Evolutionary conservation across 352 stramenopile genomes (phyloP), one percentile per base, ranked within the genome.

Genomic region (Phytophthora aleatoria): DNA sequence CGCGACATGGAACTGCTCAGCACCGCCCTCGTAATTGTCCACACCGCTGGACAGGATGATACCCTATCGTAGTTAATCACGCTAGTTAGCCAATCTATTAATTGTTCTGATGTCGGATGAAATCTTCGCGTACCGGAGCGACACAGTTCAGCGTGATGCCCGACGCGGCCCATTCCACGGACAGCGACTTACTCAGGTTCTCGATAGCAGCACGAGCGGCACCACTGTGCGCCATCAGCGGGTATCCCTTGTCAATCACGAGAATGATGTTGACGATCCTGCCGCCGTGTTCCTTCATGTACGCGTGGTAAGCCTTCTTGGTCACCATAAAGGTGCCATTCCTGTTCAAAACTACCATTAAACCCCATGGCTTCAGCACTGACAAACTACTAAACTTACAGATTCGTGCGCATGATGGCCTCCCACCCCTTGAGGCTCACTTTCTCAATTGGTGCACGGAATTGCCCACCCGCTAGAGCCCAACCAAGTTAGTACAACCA

Each of bases 201-300:
- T 98, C 85, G 13, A 99, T 89, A 12, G 85, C 95, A 24, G 93
- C 94, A 45, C 95, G 82, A 43, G 94, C 91, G 5, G 94, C 92
- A n/a, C 85, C 83, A 44, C 81, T 90, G 76, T 98, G 95, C 13
- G 84, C 86, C 85, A 98, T 97, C 27, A 88, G 58, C 5, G 94
- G 94, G 71, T 97, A 97, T 7, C 96, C 96, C 64, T 98, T 98
- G 42, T 93, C 79, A 76, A 97, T 97, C 33, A 94, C 91, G 8
- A 98, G 75, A 20, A 97, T 98, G 65, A 98, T 98, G 77, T 98
- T 98, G 27, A 98, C 94, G 60, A 99, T 98, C 43, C 83, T 91
- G 15, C 93, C 93, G 39, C 94, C 94, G 69, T 92, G 69, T n/a
- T 98, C 64, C 50, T 98, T 87, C 92, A 98, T 98, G 66, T 91